Percentiles rank a stretch among this genome's conserved stretches.
Conservation (phyloP, 2,329 filamentous ascomycete species). For the Xylaria sp. region DNA sequence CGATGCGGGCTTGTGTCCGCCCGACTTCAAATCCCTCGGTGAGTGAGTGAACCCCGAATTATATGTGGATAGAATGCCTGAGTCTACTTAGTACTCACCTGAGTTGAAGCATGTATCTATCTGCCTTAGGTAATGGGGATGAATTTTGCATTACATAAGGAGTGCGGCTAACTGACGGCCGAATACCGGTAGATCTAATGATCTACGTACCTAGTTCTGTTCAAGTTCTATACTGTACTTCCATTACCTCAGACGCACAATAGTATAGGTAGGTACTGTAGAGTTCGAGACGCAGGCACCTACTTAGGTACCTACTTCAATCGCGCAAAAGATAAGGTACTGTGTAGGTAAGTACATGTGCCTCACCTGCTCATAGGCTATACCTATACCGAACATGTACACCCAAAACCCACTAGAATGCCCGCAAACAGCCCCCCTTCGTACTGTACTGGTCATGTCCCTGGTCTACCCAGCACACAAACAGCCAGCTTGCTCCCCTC, state of each 20-base stretch:
- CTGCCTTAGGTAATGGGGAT: background rate
- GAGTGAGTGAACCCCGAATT: conserved; percentile 1
- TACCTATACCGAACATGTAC: conserved; percentile 7
- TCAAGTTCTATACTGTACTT: no score
- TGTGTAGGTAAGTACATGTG: no score
- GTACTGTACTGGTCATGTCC: conserved; percentile 5
- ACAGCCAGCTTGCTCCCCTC: background rate
- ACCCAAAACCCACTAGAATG: background rate
- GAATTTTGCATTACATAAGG: conserved; percentile 37
- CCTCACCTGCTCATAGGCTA: no score
- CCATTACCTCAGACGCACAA: background rate
- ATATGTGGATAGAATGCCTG: no score
- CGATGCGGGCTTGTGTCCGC: conserved; percentile 11
- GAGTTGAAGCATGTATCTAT: background rate
- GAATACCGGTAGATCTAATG: no score
- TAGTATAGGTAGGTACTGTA: background rate
- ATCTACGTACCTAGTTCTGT: no score
- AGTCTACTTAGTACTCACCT: background rate
- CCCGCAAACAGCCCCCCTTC: background rate
- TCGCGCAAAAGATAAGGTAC: no score
- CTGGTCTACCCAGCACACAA: background rate
- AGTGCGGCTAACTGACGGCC: conserved; percentile 24
- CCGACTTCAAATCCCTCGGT: conserved; percentile 17
- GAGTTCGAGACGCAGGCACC: no score
- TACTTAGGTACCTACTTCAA: no score